Evolutionary conservation across 1,139 yeast genomes (phyloP), one percentile per base, ranked within the genome.

Genomic region (Blastobotrys ciferrii): DNA sequence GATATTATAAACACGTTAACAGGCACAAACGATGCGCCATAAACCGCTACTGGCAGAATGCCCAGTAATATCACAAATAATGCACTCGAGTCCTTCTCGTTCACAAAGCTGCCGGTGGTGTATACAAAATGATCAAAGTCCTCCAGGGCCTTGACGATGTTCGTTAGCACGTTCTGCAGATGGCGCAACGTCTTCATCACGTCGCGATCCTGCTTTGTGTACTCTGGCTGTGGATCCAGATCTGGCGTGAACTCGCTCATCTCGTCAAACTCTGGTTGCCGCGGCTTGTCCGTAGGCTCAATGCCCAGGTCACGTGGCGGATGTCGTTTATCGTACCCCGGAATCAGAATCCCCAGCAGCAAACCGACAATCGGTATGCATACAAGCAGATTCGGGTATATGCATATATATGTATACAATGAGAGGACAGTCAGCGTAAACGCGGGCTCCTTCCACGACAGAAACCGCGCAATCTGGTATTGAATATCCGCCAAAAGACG

Each of bases 251-350:
- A 50, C 18, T 47, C 51, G 5, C 46, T 48, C 47, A 47, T 45
- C 20, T 50, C 53, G 38, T 50, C 53, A 41, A 47, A 50, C 32
- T 47, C 54, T 4, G 46, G 49, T 41, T 39, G 36, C 32, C 38
- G 37, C 9, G 53, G 53, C 19, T 42, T 45, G 32, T 47, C 49
- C 15, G 31, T n/a, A 1, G 50, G 51, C 11, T 38, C 31, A 11
- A 50, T n/a, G n/a, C 39, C 43, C 5, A 47, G 30, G 6, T 30
- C 23, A 23, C 53, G 44, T 36, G 48, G 42, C 6, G 63, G 95
- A 62, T 88, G 96, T 47, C 88, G 73, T 47, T 76, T 72, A 17
- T 80, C 70, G 60, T 82, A 89, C 1, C 87, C 88, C 0, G 95
- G 92, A 1, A 84, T 71, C 69, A 88, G 73, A 1, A 84, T 69